A percentile compares a stretch with the other conserved stretches of the same genome.
Conservation (phyloP, 805 yeast genomes). For the Hagleromyces aurorensis region DNA sequence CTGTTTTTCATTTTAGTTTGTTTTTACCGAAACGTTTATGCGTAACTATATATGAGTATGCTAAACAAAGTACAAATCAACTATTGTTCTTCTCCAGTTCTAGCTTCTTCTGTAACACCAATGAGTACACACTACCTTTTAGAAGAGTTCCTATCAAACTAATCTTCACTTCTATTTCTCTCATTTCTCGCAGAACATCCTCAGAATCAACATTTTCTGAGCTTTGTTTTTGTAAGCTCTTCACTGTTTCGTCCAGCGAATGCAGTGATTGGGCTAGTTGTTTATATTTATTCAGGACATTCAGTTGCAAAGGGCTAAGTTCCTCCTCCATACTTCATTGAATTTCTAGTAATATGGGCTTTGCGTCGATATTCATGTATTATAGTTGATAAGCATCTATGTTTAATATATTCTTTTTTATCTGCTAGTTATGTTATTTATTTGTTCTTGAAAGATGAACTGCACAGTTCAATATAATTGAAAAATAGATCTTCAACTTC, state of each 20-base stretch:
- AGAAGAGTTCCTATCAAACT: conserved; percentile 58
- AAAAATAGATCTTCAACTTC: conserved; percentile 2
- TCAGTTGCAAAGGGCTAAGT: conserved; percentile 25
- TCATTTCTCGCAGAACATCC: conserved; percentile 41
- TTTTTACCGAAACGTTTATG: neutral
- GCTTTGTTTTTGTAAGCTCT: conserved; percentile 14
- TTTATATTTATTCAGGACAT: conserved; percentile 26
- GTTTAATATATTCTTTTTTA: too few relatives aligned
- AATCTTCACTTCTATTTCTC: conserved; percentile 54
- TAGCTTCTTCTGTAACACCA: conserved; percentile 45
- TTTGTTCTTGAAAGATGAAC: too few relatives aligned
- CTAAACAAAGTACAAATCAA: too few relatives aligned
- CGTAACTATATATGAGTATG: neutral
- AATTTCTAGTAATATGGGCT: neutral
- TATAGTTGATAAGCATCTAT: too few relatives aligned
- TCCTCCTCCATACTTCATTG: conserved; percentile 14
- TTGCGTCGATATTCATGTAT: neutral
- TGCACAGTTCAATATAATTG: neutral
- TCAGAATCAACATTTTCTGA: conserved; percentile 20
- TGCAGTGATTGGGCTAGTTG: conserved; percentile 24
- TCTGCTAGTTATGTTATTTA: too few relatives aligned
- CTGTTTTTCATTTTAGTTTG: conserved; percentile 6
- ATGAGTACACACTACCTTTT: conserved; percentile 62
- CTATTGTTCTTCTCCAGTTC: conserved; percentile 7
- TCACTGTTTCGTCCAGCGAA: conserved; percentile 23